Conservation (phyloP, 2,329 filamentous ascomycete species). For the Cladophialophora bantiana region DNA sequence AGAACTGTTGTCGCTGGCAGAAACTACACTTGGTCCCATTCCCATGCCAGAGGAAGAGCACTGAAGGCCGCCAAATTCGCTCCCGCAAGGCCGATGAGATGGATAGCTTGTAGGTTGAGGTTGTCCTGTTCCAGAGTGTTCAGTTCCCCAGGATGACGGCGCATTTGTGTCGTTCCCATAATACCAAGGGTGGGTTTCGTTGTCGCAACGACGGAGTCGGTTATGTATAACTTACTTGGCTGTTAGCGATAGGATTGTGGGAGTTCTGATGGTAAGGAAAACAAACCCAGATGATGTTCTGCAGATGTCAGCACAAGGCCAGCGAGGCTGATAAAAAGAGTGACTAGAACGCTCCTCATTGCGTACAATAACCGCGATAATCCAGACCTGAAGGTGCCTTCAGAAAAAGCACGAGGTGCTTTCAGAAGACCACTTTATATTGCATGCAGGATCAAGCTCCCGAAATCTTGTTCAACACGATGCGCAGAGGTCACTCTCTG, state of each 20-base stretch:
- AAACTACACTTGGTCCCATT: neutral
- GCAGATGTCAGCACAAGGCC: constrained; percentile 29
- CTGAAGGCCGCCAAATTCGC: constrained; percentile 11
- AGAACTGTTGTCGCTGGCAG: constrained; percentile 10
- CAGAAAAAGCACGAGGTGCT: neutral
- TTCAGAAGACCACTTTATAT: constrained; percentile 9
- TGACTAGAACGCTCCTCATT: constrained; percentile 15
- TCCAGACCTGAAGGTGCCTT: constrained; percentile 1
- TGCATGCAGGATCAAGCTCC: neutral
- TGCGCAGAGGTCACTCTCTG: constrained; percentile 1
- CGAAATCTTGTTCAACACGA: neutral
- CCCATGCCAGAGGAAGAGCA: constrained; percentile 14
- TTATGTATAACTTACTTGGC: constrained; percentile 20
- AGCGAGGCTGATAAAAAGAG: constrained; percentile 24
- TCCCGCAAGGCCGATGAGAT: constrained; percentile 7
- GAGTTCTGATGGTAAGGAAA: neutral
- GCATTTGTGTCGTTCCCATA: constrained; percentile 25
- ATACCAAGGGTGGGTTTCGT: constrained; percentile 26
- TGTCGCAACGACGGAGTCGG: constrained; percentile 30
- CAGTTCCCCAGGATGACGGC: constrained; percentile 5
- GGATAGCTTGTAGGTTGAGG: neutral
- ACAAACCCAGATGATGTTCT: constrained; percentile 27
- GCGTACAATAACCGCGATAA: neutral
- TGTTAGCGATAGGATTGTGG: neutral
- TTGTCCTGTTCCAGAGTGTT: neutral